A percentile compares a stretch with the other conserved stretches of the same genome.
These are phyloP conservation scores for Apiotrichum porosum DNA, from an alignment of 1,284 basidiomycete genomes.

Conservation along the genomic window DNA sequence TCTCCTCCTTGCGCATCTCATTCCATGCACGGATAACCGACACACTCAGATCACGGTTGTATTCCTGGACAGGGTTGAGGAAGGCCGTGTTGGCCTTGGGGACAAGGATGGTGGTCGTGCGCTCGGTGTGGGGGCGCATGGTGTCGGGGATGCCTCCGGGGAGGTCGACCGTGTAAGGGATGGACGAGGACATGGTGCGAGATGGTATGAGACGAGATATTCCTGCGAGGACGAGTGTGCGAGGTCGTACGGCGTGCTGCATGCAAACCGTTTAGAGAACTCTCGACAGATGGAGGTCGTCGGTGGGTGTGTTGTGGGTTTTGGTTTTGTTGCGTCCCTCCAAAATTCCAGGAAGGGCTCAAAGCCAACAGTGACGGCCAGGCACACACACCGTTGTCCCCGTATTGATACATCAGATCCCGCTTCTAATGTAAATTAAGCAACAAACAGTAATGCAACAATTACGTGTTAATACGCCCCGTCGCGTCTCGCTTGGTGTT, in stretches of 20 bases:
- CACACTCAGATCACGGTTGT: conserved; percentile 91
- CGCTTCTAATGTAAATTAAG: no score
- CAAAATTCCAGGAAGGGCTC: conserved; percentile 6
- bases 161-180: conserved; percentile 36
- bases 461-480: no score
- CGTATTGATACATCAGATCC: no score
- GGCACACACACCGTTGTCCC: no score
- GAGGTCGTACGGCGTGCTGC: no score
- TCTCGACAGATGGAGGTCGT: no score
- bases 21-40: conserved; percentile 79
- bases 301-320: no score
- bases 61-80: conserved; percentile 96
- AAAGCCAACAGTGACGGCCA: neutral
- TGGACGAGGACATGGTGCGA: conserved; percentile 10
- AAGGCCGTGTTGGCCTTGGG: conserved; percentile 76
- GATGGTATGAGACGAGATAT: no score
- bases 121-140: conserved; percentile 76
- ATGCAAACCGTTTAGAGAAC: no score
- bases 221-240: no score
- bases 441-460: no score
- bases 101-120: conserved; percentile 74
- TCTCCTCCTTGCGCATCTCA: conserved; percentile 52
- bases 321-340: neutral
- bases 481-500: no score
- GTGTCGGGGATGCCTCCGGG: conserved; percentile 59